These are phyloP conservation scores for Amborella trichopoda DNA, from an alignment of 164 flowering plant species.

Conservation along the genomic window DNA sequence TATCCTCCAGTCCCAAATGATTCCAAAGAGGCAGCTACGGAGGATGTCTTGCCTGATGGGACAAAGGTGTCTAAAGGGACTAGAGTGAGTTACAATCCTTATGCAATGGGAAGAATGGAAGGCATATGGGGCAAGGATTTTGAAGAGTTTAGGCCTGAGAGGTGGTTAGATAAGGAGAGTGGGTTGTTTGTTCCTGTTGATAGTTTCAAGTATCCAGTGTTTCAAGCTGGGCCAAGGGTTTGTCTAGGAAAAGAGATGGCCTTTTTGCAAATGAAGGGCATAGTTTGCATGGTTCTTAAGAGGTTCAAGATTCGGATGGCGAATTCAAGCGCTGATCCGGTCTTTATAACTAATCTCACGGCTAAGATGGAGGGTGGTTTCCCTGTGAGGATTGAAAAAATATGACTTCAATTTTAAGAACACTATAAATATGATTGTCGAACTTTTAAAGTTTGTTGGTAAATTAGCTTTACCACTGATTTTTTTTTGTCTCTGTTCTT, in stretches of 20 bases:
- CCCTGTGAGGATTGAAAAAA: constrained; percentile 15
- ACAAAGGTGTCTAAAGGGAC: constrained; percentile 32
- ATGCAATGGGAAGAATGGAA: constrained; percentile 52
- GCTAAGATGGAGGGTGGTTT: constrained; percentile 44
- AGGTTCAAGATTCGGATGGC: constrained; percentile 17
- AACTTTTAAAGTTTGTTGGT: background rate
- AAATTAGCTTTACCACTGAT: background rate
- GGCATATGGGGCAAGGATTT: constrained; percentile 38
- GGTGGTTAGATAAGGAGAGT: constrained; percentile 31
- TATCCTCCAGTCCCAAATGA: constrained; percentile 44
- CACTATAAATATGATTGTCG: background rate
- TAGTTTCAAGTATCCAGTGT: constrained; percentile 24
- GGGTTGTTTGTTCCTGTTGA: constrained; percentile 15
- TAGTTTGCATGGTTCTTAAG: constrained; percentile 17
- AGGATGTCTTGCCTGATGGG: constrained; percentile 54
- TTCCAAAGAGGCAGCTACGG: constrained; percentile 21
- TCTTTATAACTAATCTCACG: constrained; percentile 13
- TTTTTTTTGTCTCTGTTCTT: background rate
- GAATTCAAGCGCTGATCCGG: constrained; percentile 23
- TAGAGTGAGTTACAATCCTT: constrained; percentile 30
- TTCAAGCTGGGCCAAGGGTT: constrained; percentile 34
- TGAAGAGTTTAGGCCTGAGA: constrained; percentile 31
- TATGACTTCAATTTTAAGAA: too few relatives aligned
- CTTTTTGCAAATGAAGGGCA: constrained; percentile 30
- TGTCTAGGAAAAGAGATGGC: constrained; percentile 32